phyloP scores from a whole-genome alignment of 768 basidiomycete genomes.

The Tricholoma hemisulphureum region DNA sequence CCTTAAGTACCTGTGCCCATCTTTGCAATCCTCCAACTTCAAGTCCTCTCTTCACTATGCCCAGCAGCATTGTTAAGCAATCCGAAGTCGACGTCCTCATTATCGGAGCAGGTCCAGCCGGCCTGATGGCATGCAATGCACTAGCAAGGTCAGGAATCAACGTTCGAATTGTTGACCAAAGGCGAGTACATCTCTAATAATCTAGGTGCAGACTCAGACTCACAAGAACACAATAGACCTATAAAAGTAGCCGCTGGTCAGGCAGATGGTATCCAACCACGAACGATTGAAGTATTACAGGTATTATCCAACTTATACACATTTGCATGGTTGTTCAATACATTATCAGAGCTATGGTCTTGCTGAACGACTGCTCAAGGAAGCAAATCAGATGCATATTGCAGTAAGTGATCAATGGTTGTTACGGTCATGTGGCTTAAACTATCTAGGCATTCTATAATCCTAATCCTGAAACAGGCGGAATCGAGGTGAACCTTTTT shows the following conservation, averaged over 20 bases:
- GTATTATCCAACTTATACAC: conserved; percentile 21
- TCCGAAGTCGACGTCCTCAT: conserved; percentile 58
- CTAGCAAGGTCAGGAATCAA: conserved; percentile 56
- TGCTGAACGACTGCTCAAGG: conserved; percentile 57
- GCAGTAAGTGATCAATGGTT: conserved; percentile 50
- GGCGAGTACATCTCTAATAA: conserved; percentile 30
- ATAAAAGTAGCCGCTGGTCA: conserved; percentile 51
- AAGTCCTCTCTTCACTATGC: conserved; percentile 16
- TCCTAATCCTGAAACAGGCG: conserved; percentile 51
- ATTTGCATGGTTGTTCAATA: not conserved
- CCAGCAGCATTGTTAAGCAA: conserved; percentile 26
- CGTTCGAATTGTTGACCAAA: conserved; percentile 59
- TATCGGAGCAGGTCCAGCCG: conserved; percentile 58
- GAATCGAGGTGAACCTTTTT: conserved; percentile 50
- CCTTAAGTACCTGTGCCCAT: not conserved
- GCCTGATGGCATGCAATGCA: conserved; percentile 70
- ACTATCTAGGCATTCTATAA: conserved; percentile 70
- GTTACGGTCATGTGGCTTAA: not conserved
- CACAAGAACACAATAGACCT: conserved; percentile 32
- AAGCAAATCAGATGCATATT: conserved; percentile 69
- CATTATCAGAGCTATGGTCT: conserved; percentile 69
- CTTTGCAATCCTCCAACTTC: not conserved
- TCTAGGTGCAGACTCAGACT: not conserved
- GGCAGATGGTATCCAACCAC: conserved; percentile 59
- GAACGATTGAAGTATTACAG: conserved; percentile 55